Base-by-base conservation (phyloP, 225 moss, liverwort and hornwort genomes). In the Sphagnum tenellum region DNA sequence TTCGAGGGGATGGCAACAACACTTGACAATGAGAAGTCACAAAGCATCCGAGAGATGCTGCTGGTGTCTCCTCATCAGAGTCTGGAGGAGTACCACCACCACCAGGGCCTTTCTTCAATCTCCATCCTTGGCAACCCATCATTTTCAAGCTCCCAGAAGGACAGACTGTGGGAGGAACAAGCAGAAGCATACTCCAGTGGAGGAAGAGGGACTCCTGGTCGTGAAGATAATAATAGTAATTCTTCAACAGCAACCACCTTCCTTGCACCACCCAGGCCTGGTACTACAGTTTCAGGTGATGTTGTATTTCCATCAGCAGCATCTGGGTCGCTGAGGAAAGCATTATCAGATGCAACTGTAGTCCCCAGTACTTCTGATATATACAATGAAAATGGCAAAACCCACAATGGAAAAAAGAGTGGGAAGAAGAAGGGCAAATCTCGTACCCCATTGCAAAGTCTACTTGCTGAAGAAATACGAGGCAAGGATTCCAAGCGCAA, bases 101-200 rank as follows among this genome's bases (percentile, higher is more conserved):
- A 62, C 14, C 78, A 29, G 29, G 29, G 29, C 29, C 29, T 29
- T 29, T 29, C 81, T 58, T 81, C 81, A 1, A 70, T 82, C 62
- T 78, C 81, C 65, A 82, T 82, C 65, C 70, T 82, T 50, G 72
- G 75, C 62, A 82, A 82, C 65, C 78, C 81, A 7, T 78, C 81
- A 4, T 78, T 75, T 65, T 82, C 81, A 1, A 75, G 78, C 65
- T 82, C 81, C 11, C 78, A 78, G 67, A 75, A 82, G 73, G 81
- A 82, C 60, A 67, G 78, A 67, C 53, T 78, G 0, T 82, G 78
- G 78, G 78, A 82, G 63, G 78, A 82, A 75, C 81, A 82, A 68
- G 81, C 81, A 5, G 78, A 78, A 14, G 70, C 70, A 2, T 78
- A 78, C 51, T 82, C 81, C 67, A 82, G 78, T 51, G 81, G 78